A percentile compares a stretch with the other conserved stretches of the same genome.
phyloP scores from a whole-genome alignment of 768 basidiomycete genomes.

The Rhodotorula graminis region DNA sequence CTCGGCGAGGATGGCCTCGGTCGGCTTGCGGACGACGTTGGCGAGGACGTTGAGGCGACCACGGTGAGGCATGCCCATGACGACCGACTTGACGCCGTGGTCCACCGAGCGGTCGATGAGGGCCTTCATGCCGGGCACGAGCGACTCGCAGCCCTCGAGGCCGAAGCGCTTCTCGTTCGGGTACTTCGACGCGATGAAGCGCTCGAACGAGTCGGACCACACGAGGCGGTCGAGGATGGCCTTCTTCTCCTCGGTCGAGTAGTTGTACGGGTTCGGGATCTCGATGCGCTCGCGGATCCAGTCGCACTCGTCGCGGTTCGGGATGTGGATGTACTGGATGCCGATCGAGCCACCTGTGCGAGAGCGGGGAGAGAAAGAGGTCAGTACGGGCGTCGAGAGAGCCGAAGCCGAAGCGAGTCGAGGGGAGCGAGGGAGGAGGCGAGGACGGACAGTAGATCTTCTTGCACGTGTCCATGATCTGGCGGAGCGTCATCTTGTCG shows the following conservation, averaged over 20 bases:
- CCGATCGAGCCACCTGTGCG: slow-evolving; percentile 77
- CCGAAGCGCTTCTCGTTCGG: slow-evolving; percentile 99
- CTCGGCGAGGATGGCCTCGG: slow-evolving; percentile 96
- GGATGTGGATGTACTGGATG: slow-evolving; percentile 90
- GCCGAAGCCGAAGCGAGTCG: too few species aligned
- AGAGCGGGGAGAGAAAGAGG: not conserved
- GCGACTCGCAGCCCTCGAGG: slow-evolving; percentile 93
- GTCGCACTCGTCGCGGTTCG: slow-evolving; percentile 97
- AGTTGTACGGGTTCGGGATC: slow-evolving; percentile 93
- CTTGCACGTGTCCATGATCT: slow-evolving; percentile 83
- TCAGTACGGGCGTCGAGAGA: too few species aligned
- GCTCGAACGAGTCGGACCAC: slow-evolving; percentile 99
- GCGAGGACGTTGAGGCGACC: slow-evolving; percentile 95
- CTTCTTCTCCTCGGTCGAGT: slow-evolving; percentile 94
- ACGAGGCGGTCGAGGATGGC: slow-evolving; percentile 99
- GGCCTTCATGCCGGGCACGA: slow-evolving; percentile 99
- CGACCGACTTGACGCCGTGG: slow-evolving; percentile 88
- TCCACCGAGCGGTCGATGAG: slow-evolving; percentile 98
- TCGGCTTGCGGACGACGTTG: slow-evolving; percentile 97
- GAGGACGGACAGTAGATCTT: slow-evolving; percentile 80
- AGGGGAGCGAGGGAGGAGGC: not conserved
- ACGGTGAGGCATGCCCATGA: slow-evolving; percentile 99
- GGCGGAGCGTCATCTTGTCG: slow-evolving; percentile 79
- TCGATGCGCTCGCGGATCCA: slow-evolving; percentile 98
- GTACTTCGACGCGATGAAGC: slow-evolving; percentile 96